Evolutionary conservation across 257 asterid species (phyloP), one percentile per base, ranked within the genome.

Genomic region (Lycium barbarum): DNA sequence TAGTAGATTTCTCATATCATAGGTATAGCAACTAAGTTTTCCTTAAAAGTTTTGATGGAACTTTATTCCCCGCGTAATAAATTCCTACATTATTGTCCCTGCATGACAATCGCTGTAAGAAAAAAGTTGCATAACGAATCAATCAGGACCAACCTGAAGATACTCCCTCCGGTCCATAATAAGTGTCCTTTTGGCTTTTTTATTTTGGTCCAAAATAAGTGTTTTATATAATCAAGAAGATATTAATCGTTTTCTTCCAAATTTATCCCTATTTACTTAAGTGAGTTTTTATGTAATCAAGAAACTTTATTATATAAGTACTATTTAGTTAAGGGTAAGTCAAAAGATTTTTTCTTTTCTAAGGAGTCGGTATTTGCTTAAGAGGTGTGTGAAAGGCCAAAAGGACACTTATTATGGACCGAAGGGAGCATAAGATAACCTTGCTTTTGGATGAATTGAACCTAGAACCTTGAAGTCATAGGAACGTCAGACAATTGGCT

Each of bases 1-100:
- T 62, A 79, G 92, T 85, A 57, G 47, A 63, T 58, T 80, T 59
- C 49, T 33, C 66, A 55, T 76, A 33, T 9, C 17, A 17, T 47
- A 53, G 74, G 65, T 14, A 51, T 4, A 8, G 7, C 82, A 78
- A 78, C 33, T 26, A 53, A 14, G 62, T 33, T 66, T 65, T 66
- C 59, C 80, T 54, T 26, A 4, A 8, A 62, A 43, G 79, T 65
- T 59, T 10, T 38, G 40, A 51, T 68, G 51, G 3, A 51, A 35
- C 70, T 33, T 49, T 63, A 11, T 68, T 36, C 22, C 7, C 10
- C 0, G 17, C 57, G 0, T 33, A 57, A 9, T 1, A 11, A 22
- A 15, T 26, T 55, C 38, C 47, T 53, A 15, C 9, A 15, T 53
- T 78, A 20, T 51, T 54, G 26, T 26, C 14, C 58, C 49, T 33